Conservation (phyloP, 257 asterid genomes). For the Solanum arcanum region DNA sequence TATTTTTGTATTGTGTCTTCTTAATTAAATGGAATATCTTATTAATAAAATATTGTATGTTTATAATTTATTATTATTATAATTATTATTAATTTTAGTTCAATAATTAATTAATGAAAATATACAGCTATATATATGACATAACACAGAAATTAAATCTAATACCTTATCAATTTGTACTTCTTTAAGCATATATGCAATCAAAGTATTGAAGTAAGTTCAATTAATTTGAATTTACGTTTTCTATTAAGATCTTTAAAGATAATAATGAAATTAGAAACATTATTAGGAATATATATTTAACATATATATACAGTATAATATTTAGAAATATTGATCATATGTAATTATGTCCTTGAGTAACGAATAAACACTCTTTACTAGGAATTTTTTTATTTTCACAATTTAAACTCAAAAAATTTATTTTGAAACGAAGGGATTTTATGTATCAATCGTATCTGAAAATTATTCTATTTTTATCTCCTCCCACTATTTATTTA, state of each 20-base stretch:
- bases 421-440: background rate
- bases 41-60: background rate
- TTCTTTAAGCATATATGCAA: background rate
- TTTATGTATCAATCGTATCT: background rate
- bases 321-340: background rate
- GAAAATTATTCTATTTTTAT: background rate
- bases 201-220: background rate
- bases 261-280: background rate
- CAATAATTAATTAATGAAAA: background rate
- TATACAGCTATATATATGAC: background rate
- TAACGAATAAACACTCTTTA: background rate
- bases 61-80: background rate
- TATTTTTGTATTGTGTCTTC: background rate
- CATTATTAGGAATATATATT: background rate
- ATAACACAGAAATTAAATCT: background rate
- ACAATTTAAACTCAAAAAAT: background rate
- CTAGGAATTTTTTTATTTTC: background rate
- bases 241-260: too few relatives aligned
- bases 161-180: background rate
- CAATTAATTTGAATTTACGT: background rate
- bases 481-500: background rate
- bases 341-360: accelerated
- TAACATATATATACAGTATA: background rate
- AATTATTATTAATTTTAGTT: background rate
- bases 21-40: background rate